Conservation (phyloP, 2,329 filamentous ascomycete species). For the Clathrospora elynae region DNA sequence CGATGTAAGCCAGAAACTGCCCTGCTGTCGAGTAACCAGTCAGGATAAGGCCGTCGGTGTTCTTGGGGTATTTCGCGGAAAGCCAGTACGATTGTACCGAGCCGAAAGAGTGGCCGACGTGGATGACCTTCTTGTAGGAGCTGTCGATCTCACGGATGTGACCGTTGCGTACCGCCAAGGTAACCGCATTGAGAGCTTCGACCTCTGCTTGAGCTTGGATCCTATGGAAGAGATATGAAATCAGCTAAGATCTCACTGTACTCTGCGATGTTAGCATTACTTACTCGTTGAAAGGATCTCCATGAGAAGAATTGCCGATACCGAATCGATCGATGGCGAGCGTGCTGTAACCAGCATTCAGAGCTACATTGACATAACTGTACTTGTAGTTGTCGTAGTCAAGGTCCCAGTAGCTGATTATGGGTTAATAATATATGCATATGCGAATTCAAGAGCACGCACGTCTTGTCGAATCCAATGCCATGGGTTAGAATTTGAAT, state of each 20-base stretch:
- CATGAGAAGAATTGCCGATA: conserved; percentile 63
- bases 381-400: conserved; percentile 64
- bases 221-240: not conserved
- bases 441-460: conserved; percentile 9
- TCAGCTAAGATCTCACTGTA: not conserved
- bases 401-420: conserved; percentile 64
- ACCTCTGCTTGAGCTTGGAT: conserved; percentile 65
- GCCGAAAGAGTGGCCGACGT: conserved; percentile 69
- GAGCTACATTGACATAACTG: conserved; percentile 63
- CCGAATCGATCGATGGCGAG: conserved; percentile 67
- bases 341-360: conserved; percentile 63
- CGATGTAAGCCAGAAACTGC: conserved; percentile 52
- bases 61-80: conserved; percentile 57
- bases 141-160: conserved; percentile 51
- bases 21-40: conserved; percentile 63
- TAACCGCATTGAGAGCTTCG: conserved; percentile 62
- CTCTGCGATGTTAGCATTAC: not conserved
- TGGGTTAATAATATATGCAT: not conserved
- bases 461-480: conserved; percentile 60
- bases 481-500: conserved; percentile 60
- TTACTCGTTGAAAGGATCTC: conserved; percentile 61
- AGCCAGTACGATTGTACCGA: conserved; percentile 63
- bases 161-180: conserved; percentile 55
- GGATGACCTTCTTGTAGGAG: conserved; percentile 55
- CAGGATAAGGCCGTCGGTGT: conserved; percentile 64